These are phyloP conservation scores for Tetrapisispora nanseiensis DNA, from an alignment of 805 yeast genomes.

Conservation along the genomic window DNA sequence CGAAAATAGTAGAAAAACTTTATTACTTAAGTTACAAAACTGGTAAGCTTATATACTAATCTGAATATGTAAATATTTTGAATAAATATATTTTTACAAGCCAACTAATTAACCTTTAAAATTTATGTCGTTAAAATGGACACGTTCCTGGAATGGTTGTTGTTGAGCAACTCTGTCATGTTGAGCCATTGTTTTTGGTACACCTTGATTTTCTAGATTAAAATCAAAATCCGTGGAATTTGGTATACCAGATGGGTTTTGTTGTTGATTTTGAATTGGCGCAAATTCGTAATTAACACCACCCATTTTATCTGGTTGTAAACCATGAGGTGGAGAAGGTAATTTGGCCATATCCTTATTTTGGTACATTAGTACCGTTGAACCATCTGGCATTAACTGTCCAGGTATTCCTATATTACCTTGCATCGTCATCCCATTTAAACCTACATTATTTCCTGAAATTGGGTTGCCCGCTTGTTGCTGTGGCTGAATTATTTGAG, in stretches of 20 bases:
- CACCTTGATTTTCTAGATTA: conserved; percentile 10
- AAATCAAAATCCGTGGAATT: conserved; percentile 11
- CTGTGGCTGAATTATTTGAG: background rate
- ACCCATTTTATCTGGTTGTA: conserved; percentile 1
- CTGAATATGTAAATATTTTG: conserved; percentile 1
- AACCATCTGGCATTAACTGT: background rate
- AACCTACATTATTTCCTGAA: background rate
- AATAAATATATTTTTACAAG: background rate
- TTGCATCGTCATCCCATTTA: background rate
- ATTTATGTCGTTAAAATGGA: conserved; percentile 20
- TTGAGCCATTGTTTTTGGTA: conserved; percentile 5
- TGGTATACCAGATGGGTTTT: background rate
- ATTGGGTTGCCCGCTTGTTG: background rate
- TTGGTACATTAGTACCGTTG: background rate
- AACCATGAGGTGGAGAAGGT: conserved; percentile 1
- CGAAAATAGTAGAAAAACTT: background rate
- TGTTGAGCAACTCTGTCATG: conserved; percentile 6
- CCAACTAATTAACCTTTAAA: conserved; percentile 10
- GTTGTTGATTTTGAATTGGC: conserved; percentile 1
- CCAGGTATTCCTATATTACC: background rate
- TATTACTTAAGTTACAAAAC: background rate
- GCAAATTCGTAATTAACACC: conserved; percentile 4
- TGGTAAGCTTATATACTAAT: background rate
- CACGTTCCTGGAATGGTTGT: conserved; percentile 10
- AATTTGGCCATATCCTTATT: conserved; percentile 1